Evolutionary conservation across 2,329 filamentous ascomycete species (phyloP), one percentile per base, ranked within the genome.

Genomic region (Penicillium polonicum): DNA sequence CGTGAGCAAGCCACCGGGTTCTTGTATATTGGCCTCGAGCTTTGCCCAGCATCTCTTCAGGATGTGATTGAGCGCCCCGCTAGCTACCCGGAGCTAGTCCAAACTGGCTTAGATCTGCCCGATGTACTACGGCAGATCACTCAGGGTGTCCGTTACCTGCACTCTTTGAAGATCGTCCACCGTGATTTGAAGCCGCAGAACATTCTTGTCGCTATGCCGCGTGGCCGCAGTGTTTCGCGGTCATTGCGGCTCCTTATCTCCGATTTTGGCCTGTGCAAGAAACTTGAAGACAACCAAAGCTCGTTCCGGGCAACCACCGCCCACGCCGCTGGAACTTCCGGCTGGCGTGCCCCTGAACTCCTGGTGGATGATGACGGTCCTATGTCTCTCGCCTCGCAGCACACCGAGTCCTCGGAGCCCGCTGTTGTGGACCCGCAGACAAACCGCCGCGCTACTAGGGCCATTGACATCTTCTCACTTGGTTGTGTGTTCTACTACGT

Each of bases 401-500:
- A 74, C 60, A 74, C 71, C 39, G 77, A 76, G 65, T 77, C 77
- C 2, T 80, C 78, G 3, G 78, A 81, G 59, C 78, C 78, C 2
- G 76, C 78, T 13, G 83, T 85, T 19, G 78, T 85, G 21, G 72
- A 83, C 80, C 77, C 81, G 69, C 65, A 81, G 49, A 82, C 79
- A 5, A 86, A 85, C 65, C 88, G 92, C 58, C 89, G 94, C 51
- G 93, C 95, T 7, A 99, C 96, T 45, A 88, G 94, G 45, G 91
- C 94, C 9, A 97, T 97, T 60, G 94, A 99, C 71, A 96, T 99
- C 27, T 99, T 99, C 78, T 96, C 92, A 0, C 83, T 99, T 36
- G 94, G 94, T 1, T 88, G 96, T 52, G 92, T 99, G n/a, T 99
- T 97, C 80, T 97, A 92, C 78, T 99, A 97, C 73, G 92, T 97